Conservation (phyloP, 192 early-diverging fungal genomes). For the Helicostylum pulchrum region DNA sequence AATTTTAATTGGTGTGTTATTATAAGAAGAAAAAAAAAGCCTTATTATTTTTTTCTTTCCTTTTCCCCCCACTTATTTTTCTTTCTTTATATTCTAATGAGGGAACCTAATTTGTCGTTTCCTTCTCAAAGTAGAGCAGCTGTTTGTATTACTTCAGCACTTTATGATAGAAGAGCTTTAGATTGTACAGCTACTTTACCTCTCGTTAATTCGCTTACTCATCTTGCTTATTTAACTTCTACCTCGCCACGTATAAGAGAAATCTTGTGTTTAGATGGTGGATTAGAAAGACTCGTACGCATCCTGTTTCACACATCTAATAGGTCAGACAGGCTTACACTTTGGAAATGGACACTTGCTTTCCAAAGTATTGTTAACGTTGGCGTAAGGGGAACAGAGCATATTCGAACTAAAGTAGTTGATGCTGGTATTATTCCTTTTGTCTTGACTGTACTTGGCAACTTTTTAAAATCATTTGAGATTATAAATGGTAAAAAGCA, state of each 20-base stretch:
- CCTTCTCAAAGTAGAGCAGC: constrained; percentile 76
- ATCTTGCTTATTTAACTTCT: constrained; percentile 83
- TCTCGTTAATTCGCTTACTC: constrained; percentile 86
- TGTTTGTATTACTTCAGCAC: constrained; percentile 73
- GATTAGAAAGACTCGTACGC: constrained; percentile 80
- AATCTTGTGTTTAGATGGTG: constrained; percentile 83
- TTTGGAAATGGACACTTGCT: constrained; percentile 80
- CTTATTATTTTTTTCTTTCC: constrained; percentile 11
- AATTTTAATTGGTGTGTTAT: no score
- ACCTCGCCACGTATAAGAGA: constrained; percentile 77
- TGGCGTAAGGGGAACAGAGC: constrained; percentile 77
- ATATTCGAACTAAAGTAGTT: constrained; percentile 79
- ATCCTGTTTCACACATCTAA: constrained; percentile 55
- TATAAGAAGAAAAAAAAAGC: neutral
- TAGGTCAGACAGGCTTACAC: constrained; percentile 57
- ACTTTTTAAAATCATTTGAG: constrained; percentile 53
- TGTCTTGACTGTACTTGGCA: constrained; percentile 73
- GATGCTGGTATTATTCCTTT: constrained; percentile 83
- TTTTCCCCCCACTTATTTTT: constrained; percentile 9
- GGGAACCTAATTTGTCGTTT: constrained; percentile 82
- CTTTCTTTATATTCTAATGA: constrained; percentile 46
- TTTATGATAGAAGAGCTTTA: constrained; percentile 92
- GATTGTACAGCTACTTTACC: constrained; percentile 84
- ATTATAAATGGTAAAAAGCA: constrained; percentile 14
- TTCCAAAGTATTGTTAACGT: constrained; percentile 86